These are phyloP conservation scores for Phytophthora colocasiae DNA, from an alignment of 352 stramenopile species.

Conservation along the genomic window DNA sequence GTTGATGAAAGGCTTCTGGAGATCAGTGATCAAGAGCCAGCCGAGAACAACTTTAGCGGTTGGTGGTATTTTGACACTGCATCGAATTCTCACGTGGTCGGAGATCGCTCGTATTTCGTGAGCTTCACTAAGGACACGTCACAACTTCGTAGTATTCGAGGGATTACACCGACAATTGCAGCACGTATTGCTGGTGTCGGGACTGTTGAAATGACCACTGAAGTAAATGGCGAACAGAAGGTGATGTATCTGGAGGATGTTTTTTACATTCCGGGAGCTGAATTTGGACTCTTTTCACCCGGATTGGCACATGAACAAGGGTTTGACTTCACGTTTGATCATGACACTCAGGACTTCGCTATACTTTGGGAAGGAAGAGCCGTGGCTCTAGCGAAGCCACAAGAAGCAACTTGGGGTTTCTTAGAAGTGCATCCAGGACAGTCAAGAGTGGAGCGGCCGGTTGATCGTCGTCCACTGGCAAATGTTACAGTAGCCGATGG, in stretches of 20 bases:
- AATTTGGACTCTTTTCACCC: too few relatives aligned
- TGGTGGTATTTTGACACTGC: conserved; percentile 21
- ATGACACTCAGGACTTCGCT: too few relatives aligned
- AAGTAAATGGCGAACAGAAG: conserved; percentile 7
- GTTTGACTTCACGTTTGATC: too few relatives aligned
- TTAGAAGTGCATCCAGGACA: too few relatives aligned
- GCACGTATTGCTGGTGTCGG: conserved; percentile 3
- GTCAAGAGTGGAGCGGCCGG: too few relatives aligned
- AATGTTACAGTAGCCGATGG: background rate
- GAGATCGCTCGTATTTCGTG: conserved; percentile 4
- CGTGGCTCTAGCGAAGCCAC: too few relatives aligned
- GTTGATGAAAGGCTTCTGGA: too few relatives aligned
- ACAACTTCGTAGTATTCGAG: background rate
- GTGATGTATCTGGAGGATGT: conserved; percentile 15
- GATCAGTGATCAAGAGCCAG: background rate
- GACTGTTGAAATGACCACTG: background rate
- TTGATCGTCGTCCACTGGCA: background rate
- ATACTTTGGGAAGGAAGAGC: too few relatives aligned
- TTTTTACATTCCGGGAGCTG: conserved; percentile 9
- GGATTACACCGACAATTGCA: background rate
- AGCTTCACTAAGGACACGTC: conserved; percentile 6
- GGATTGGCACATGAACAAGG: too few relatives aligned
- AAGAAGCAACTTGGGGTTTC: too few relatives aligned
- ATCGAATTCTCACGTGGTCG: conserved; percentile 11
- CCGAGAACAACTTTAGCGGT: background rate